Evolutionary conservation across 2,329 filamentous ascomycete species (phyloP), one percentile per base, ranked within the genome.

Genomic region (Knufia petricola): DNA sequence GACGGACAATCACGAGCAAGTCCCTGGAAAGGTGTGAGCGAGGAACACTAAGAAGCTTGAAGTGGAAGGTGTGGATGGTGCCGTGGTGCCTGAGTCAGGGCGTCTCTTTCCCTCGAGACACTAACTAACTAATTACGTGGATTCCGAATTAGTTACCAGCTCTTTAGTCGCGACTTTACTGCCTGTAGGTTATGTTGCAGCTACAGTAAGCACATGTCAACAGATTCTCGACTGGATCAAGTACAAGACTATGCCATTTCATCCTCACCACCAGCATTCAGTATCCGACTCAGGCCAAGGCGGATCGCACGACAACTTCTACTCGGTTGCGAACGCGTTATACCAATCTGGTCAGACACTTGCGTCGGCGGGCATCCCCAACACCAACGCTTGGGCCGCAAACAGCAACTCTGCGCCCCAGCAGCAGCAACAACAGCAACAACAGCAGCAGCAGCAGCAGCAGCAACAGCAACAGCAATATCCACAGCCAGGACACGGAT

Each of bases 321-420:
- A 55, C 50, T 48, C 50, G 24, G 49, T 47, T n/a, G 44, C 55
- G 34, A 56, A 58, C 48, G 66, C 69, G 52, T 65, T 75, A 54
- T 70, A 66, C 53, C 66, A 69, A 45, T 66, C 70, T 20, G 66
- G 69, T 24, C 67, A 70, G 53, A 64, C 69, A 44, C 59, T 74
- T 58, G 70, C 67, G 60, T 69, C 69, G 50, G 68, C 73, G 52
- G 72, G 66, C 53, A 64, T 68, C 52, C 69, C 70, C 41, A 61
- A 59, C 37, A 63, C 64, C 47, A 66, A 66, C 32, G 32, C 32
- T 34, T 28, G 31, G 64, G 43, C 67, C 65, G 9, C 71, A 68
- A 19, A 60, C 44, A 39, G n/a, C 34, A 19, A 36, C 30, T 19
- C 53, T 55, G 20, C 39, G 21, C 7, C 32, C 15, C 39, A 42